Evolutionary conservation across 176 grass and related monocot genomes (phyloP).

Genomic region (Carex littledalei): DNA sequence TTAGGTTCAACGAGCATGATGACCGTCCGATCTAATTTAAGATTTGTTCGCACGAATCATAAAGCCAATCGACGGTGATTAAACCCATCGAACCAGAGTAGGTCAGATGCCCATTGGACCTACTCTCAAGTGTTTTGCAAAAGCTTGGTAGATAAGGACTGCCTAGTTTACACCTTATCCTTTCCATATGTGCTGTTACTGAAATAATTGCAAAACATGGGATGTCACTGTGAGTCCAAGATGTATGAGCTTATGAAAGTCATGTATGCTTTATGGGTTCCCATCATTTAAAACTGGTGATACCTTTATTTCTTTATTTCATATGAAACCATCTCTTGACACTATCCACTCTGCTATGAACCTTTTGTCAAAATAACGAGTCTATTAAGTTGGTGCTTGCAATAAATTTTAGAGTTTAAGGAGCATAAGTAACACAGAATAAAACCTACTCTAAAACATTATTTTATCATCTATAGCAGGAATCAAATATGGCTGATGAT

Average conservation of each 20-base stretch:
- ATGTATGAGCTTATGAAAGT: not conserved
- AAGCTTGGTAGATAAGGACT: not conserved
- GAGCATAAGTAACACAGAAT: not conserved
- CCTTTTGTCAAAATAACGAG: not conserved
- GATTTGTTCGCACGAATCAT: too few species aligned
- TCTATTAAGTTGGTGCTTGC: not conserved
- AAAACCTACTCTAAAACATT: not conserved
- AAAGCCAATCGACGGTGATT: too few species aligned
- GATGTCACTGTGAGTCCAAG: not conserved
- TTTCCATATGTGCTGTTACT: not conserved
- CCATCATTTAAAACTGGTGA: not conserved
- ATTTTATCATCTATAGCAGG: not conserved
- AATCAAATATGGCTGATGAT: not conserved
- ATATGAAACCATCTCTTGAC: not conserved
- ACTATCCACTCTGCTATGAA: not conserved
- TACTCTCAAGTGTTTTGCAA: too few species aligned
- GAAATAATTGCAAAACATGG: not conserved
- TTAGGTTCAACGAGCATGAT: too few species aligned
- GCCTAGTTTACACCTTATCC: not conserved
- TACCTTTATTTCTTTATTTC: not conserved
- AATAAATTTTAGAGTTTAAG: not conserved
- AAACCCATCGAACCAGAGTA: too few species aligned
- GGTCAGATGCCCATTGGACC: too few species aligned
- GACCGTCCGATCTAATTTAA: too few species aligned
- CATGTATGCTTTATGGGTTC: not conserved